These are phyloP conservation scores for Colletotrichum sp. DNA, from an alignment of 2,329 filamentous ascomycete species.

Conservation along the genomic window DNA sequence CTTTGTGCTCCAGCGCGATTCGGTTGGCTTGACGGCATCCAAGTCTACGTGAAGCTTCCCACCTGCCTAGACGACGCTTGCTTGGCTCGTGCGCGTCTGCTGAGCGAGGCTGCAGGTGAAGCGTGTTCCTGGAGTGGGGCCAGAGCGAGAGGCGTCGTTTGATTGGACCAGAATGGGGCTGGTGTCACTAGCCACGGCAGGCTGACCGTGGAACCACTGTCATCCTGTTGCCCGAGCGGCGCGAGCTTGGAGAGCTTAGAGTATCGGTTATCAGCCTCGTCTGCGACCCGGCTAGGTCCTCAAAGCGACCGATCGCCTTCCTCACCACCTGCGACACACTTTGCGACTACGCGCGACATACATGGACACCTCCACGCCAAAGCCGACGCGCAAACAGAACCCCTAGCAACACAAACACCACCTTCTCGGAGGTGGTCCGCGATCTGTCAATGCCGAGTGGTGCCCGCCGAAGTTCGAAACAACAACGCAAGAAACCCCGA, in stretches of 20 bases:
- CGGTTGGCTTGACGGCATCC: neutral
- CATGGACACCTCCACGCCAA: neutral
- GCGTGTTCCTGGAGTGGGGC: neutral
- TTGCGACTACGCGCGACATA: neutral
- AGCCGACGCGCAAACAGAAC: neutral
- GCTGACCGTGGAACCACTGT: slow-evolving; percentile 9
- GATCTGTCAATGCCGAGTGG: slow-evolving; percentile 18
- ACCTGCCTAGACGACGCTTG: neutral
- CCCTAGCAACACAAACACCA: slow-evolving; percentile 6
- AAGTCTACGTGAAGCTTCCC: neutral
- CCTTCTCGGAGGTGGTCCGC: slow-evolving; percentile 13
- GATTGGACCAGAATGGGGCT: neutral
- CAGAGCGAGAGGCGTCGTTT: neutral
- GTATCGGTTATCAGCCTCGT: slow-evolving; percentile 14
- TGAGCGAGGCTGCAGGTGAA: neutral
- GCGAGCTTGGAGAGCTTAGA: slow-evolving; percentile 17
- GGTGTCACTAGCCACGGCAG: slow-evolving; percentile 14
- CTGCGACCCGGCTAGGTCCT: slow-evolving; percentile 9
- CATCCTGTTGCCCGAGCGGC: slow-evolving; percentile 3
- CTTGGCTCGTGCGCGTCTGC: neutral
- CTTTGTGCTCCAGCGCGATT: neutral
- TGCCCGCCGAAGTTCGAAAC: slow-evolving; percentile 3
- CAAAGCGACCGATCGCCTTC: neutral
- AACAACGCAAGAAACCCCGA: slow-evolving; percentile 3
- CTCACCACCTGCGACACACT: neutral